phyloP scores from a whole-genome alignment of 768 basidiomycete genomes.

The Auriscalpium orientale region DNA sequence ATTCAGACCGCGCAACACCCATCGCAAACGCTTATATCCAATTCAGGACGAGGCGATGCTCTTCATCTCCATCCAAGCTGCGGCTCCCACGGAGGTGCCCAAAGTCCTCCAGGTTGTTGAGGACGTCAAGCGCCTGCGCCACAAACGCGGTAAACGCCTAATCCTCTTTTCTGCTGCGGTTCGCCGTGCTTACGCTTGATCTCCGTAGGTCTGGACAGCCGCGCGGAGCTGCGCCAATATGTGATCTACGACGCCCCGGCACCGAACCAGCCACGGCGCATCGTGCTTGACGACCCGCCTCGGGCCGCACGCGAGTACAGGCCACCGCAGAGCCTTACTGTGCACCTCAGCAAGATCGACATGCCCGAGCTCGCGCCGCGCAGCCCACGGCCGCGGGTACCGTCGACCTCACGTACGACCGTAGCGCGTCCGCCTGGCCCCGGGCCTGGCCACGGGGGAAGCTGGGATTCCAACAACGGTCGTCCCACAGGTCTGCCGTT shows the following conservation, averaged over 20 bases:
- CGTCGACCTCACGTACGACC: constrained; percentile 15
- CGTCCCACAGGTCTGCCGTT: too few species aligned
- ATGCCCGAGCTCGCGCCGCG: constrained; percentile 78
- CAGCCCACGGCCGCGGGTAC: constrained; percentile 9
- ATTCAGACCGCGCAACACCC: background rate
- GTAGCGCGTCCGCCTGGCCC: background rate
- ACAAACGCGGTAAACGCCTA: constrained; percentile 55
- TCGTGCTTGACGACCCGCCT: constrained; percentile 50
- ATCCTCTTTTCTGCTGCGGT: background rate
- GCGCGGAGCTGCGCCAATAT: constrained; percentile 66
- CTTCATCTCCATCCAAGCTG: constrained; percentile 67
- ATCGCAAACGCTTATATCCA: background rate
- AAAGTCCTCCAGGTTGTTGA: constrained; percentile 79
- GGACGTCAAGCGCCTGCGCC: constrained; percentile 65
- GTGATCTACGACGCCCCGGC: constrained; percentile 56
- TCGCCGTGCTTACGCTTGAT: background rate
- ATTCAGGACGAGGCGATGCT: constrained; percentile 71
- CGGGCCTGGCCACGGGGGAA: background rate
- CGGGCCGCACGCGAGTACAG: constrained; percentile 38
- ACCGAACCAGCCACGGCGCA: constrained; percentile 39
- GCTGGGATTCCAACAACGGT: too few species aligned
- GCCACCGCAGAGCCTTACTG: constrained; percentile 58
- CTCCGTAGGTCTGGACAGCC: constrained; percentile 12
- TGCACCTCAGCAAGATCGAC: constrained; percentile 80
- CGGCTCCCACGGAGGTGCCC: constrained; percentile 54